Conservation (phyloP, 2,329 filamentous ascomycete species). For the Onygena corvina region DNA sequence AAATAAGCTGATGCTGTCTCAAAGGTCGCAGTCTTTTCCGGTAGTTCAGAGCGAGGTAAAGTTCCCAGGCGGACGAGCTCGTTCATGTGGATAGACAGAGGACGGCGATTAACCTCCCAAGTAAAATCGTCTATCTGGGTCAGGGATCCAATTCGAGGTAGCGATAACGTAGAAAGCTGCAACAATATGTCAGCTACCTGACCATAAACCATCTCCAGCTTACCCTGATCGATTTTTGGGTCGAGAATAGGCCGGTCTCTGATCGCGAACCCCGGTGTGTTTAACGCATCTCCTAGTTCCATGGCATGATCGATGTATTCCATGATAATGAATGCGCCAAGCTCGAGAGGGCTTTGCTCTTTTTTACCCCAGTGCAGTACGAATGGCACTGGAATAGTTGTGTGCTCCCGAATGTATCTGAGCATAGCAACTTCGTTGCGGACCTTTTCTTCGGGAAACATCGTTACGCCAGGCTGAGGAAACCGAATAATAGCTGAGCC, state of each 20-base stretch:
- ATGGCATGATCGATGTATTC: constrained; percentile 21
- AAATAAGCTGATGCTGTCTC: constrained; percentile 31
- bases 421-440: constrained; percentile 15
- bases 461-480: constrained; percentile 14
- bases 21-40: constrained; percentile 19
- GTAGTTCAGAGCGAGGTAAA: constrained; percentile 15
- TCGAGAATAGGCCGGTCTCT: constrained; percentile 25
- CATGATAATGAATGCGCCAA: constrained; percentile 30
- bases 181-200: constrained; percentile 34
- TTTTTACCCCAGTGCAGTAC: constrained; percentile 16
- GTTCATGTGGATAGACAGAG: constrained; percentile 36
- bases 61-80: constrained; percentile 23
- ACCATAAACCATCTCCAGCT: constrained; percentile 27
- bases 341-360: constrained; percentile 14
- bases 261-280: constrained; percentile 18
- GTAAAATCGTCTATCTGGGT: constrained; percentile 18
- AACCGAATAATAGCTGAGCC: constrained; percentile 17
- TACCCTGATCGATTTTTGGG: constrained; percentile 24
- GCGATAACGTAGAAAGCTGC: constrained; percentile 26
- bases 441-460: constrained; percentile 22
- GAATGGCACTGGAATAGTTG: constrained; percentile 15
- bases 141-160: constrained; percentile 33
- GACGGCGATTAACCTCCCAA: constrained; percentile 24
- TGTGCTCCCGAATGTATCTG: constrained; percentile 14
- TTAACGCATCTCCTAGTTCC: constrained; percentile 19